A percentile compares a stretch with the other conserved stretches of the same genome.
These are phyloP conservation scores for Neostapfia colusana DNA, from an alignment of 176 grass and related monocot species.

Conservation along the genomic window DNA sequence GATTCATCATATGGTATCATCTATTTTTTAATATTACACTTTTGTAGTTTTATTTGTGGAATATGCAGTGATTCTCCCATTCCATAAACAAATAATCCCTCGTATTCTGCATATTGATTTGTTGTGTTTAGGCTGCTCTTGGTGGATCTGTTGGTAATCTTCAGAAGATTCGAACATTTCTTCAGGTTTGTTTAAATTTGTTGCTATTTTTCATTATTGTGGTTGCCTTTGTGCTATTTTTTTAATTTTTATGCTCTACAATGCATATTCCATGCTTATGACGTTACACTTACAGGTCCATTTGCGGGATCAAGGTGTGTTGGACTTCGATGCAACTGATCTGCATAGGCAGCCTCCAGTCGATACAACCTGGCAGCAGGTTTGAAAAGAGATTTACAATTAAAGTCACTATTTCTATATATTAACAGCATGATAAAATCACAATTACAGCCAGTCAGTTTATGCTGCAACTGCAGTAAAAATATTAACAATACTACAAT, in stretches of 20 bases:
- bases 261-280: slow-evolving; percentile 30
- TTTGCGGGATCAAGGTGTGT: slow-evolving; percentile 76
- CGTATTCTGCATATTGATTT: slow-evolving; percentile 32
- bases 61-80: slow-evolving; percentile 7
- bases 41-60: slow-evolving; percentile 20
- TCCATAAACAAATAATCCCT: slow-evolving; percentile 8
- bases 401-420: not conserved
- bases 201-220: slow-evolving; percentile 25
- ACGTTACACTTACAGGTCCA: slow-evolving; percentile 67
- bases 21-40: not conserved
- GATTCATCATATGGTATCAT: slow-evolving; percentile 4
- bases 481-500: slow-evolving; percentile 10
- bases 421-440: not conserved
- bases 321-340: slow-evolving; percentile 88
- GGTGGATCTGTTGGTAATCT: slow-evolving; percentile 95
- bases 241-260: slow-evolving; percentile 7
- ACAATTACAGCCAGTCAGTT: slow-evolving; percentile 1
- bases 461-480: slow-evolving; percentile 10
- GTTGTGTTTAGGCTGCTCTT: slow-evolving; percentile 82
- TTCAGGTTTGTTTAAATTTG: slow-evolving; percentile 64
- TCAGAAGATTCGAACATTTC: slow-evolving; percentile 84
- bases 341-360: slow-evolving; percentile 82
- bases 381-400: slow-evolving; percentile 36
- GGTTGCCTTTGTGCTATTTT: not conserved
- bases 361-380: slow-evolving; percentile 99